A percentile compares a stretch with the other conserved stretches of the same genome.
These are phyloP conservation scores for Metschnikowia cerradonensis DNA, from an alignment of 805 yeast species.

Conservation along the genomic window DNA sequence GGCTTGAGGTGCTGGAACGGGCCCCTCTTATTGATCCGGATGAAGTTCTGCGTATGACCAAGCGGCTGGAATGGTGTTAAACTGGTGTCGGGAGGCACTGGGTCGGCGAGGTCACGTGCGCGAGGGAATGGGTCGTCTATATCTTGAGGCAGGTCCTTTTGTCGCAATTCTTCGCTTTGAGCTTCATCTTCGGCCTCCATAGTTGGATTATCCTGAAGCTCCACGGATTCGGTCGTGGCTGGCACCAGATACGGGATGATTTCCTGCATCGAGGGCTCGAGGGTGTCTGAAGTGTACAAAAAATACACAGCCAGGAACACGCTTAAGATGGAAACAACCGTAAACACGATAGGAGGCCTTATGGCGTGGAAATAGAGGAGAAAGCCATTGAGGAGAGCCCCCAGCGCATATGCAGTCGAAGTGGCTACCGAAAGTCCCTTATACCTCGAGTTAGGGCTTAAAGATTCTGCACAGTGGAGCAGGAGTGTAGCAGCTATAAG, in stretches of 20 bases:
- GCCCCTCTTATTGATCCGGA: slow-evolving; percentile 5
- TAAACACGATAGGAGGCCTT: background rate
- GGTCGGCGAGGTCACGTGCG: slow-evolving; percentile 1
- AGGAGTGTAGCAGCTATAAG: slow-evolving; percentile 46
- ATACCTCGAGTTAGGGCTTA: slow-evolving; percentile 42
- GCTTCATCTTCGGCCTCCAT: background rate
- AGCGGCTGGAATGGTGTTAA: background rate
- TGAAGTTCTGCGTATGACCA: slow-evolving; percentile 9
- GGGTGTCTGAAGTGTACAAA: background rate
- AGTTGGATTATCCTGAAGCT: background rate
- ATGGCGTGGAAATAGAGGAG: background rate
- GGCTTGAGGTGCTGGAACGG: background rate
- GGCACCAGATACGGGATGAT: background rate
- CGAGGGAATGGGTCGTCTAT: background rate
- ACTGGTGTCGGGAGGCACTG: background rate
- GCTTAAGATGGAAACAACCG: background rate
- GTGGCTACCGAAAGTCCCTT: slow-evolving; percentile 11
- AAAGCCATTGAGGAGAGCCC: background rate
- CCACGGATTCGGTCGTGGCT: background rate
- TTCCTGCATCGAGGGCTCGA: background rate
- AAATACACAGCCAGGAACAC: background rate
- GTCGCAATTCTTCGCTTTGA: background rate
- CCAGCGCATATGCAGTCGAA: slow-evolving; percentile 7
- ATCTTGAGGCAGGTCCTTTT: background rate
- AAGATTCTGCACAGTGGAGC: slow-evolving; percentile 49